phyloP scores from a whole-genome alignment of 2,329 filamentous ascomycete species.

The Colletotrichum sp. region DNA sequence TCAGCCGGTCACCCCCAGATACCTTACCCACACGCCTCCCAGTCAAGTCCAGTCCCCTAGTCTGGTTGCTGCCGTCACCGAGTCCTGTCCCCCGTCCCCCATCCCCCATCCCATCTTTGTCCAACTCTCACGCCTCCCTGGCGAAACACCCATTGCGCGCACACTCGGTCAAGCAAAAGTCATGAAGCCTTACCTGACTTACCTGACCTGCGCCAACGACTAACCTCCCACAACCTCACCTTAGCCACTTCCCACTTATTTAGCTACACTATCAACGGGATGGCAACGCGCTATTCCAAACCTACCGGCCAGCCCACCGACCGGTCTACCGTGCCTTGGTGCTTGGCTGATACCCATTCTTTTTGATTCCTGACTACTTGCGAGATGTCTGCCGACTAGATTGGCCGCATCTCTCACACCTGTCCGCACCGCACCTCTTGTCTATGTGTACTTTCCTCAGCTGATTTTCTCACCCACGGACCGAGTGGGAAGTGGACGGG shows the following conservation, averaged over 20 bases:
- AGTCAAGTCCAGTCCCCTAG: background rate
- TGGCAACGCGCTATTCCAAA: constrained; percentile 6
- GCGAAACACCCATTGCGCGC: constrained; percentile 3
- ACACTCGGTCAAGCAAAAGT: background rate
- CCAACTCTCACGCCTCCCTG: constrained; percentile 4
- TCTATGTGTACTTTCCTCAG: background rate
- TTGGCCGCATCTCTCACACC: background rate
- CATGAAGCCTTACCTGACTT: background rate
- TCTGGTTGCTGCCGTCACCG: background rate
- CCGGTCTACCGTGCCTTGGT: background rate
- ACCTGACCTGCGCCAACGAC: background rate
- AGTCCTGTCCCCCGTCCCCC: background rate
- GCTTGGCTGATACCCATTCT: background rate
- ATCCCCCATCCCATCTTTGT: background rate
- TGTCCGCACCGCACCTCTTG: background rate
- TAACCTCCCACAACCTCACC: background rate
- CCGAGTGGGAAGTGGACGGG: background rate
- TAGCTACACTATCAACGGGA: constrained; percentile 14
- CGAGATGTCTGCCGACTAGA: background rate
- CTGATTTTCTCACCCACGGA: background rate
- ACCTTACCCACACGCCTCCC: constrained; percentile 18
- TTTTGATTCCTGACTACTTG: background rate
- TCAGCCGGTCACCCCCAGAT: constrained; percentile 5
- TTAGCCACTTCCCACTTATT: background rate
- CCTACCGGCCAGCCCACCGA: background rate